Evolutionary conservation across 352 stramenopile genomes (phyloP).

Genomic region (Plasmopara halstedii): DNA sequence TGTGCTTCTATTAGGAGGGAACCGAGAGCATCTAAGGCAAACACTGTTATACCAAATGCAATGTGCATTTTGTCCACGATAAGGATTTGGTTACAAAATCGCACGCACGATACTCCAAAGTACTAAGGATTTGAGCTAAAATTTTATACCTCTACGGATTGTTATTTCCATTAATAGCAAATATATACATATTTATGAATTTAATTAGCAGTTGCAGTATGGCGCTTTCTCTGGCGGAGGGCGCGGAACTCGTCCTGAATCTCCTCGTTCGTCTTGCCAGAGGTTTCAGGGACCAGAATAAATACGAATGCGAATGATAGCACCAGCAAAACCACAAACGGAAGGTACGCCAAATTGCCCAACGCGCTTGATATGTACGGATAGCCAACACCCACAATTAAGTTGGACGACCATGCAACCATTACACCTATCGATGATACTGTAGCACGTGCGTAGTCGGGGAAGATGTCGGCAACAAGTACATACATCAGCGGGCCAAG

Average conservation of each 20-base stretch:
- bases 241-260: conserved; percentile 40
- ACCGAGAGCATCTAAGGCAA: no score
- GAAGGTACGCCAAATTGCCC: conserved; percentile 24
- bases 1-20: no score
- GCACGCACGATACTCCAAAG: no score
- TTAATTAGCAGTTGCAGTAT: conserved; percentile 2
- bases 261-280: conserved; percentile 39
- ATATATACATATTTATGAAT: conserved; percentile 1
- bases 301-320: conserved; percentile 29
- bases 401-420: conserved; percentile 28
- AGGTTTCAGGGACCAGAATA: conserved; percentile 32
- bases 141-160: no score
- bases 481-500: conserved; percentile 33
- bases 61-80: no score
- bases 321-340: conserved; percentile 23
- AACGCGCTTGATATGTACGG: conserved; percentile 32
- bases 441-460: conserved; percentile 30
- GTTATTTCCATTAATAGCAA: no score
- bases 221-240: conserved; percentile 20
- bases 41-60: no score
- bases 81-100: no score
- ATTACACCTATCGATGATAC: conserved; percentile 23
- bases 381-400: conserved; percentile 44
- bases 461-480: conserved; percentile 41
- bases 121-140: no score